Percentiles rank a stretch among this genome's conserved stretches.
phyloP scores from a whole-genome alignment of 192 early-diverging fungal genomes.

The Backusella psychrophila region DNA sequence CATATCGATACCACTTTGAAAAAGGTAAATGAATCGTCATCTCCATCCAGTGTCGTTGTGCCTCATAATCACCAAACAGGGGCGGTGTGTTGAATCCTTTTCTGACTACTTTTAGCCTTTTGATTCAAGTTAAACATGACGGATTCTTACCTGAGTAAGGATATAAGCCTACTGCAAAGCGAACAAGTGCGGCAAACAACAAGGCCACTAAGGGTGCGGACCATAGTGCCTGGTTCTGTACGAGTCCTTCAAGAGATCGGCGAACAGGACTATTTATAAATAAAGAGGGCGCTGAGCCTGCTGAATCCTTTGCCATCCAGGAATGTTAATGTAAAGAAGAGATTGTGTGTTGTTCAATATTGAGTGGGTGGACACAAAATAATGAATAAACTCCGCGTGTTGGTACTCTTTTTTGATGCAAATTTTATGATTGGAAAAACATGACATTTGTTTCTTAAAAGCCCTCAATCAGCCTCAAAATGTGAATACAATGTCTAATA shows the following conservation, averaged over 20 bases:
- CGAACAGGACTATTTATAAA: constrained; percentile 8
- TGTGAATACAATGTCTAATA: too few species aligned
- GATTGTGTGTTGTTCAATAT: background rate
- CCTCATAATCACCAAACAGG: constrained; percentile 94
- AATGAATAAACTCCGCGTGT: too few species aligned
- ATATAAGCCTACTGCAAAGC: constrained; percentile 63
- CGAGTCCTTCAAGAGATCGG: constrained; percentile 21
- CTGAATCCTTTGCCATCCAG: background rate
- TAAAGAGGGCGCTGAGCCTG: constrained; percentile 9
- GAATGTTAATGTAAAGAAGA: background rate
- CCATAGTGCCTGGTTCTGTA: constrained; percentile 39
- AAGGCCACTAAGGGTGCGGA: constrained; percentile 39
- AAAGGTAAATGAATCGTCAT: constrained; percentile 78
- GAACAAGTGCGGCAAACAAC: constrained; percentile 55
- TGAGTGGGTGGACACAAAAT: too few species aligned
- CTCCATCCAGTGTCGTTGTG: constrained; percentile 99
- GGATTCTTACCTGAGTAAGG: constrained; percentile 69
- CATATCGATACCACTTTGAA: constrained; percentile 85
- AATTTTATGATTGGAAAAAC: too few species aligned
- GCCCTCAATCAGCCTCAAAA: too few species aligned
- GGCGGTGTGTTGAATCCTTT: constrained; percentile 68
- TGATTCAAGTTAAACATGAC: too few species aligned
- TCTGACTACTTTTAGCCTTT: too few species aligned
- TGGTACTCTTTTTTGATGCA: too few species aligned
- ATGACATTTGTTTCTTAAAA: too few species aligned